Base-by-base conservation (phyloP, 1,284 basidiomycete species). In the Trichosporon sp. region DNA sequence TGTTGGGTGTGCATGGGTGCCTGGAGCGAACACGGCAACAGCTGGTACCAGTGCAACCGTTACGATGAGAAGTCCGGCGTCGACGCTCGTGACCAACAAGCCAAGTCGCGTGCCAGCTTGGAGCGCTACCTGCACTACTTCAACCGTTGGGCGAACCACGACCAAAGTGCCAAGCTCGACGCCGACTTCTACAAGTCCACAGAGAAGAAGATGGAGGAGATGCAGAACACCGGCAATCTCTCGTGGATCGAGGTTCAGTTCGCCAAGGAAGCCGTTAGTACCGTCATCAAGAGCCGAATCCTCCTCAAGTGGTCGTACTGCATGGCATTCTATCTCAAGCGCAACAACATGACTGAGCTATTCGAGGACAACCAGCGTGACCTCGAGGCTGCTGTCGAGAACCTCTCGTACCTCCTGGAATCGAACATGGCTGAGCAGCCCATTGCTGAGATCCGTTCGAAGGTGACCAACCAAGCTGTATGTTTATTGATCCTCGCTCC, bases 201-300 rank as follows among this genome's bases (percentile, higher is more conserved):
- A 2, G 96, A 99, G 88, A 96, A 96, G 89, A 98, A 98, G 90
- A 99, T 99, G 96, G 95, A 98, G 84, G 93, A 97, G 85, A 96
- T 99, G 92, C 96, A 98, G 86, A 89, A 93, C 74, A 88, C 93
- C 74, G 93, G 93, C 1, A 88, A 91, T 69, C 85, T 99, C 48
- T 95, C 94, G 2, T 99, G 96, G 96, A 98, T 98, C 77, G 96
- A 99, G 85, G 96, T 96, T 43, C 96, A 98, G 84, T 99, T 99
- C 85, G 94, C 98, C 86, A 94, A 94, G 86, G 96, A 96, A 84
- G 96, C 96, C 0, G 94, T 98, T 1, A 95, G 98, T 79, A 91
- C 91, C 77, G 90, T 93, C 10, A 89, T 91, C 75, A 91, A 91
- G 81, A 98, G 96, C 80, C 90, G 96, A 43, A 94, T 91, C 87